Conservation (phyloP, 2,329 filamentous ascomycete species). For the Herpotrichia juniperi region DNA sequence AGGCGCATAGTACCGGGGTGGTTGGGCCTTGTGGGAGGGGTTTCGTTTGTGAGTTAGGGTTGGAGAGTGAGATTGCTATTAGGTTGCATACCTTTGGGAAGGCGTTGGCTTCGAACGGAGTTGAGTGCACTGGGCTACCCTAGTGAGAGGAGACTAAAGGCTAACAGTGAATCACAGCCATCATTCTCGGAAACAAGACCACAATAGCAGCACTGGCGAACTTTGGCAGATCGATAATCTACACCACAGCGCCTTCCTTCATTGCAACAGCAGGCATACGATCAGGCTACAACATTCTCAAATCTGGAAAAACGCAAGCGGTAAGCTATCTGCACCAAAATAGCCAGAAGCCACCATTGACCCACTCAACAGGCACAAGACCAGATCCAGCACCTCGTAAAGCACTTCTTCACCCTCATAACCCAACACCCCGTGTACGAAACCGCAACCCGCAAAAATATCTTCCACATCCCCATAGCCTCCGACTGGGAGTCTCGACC, state of each 20-base stretch:
- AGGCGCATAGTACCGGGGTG: slow-evolving; percentile 70
- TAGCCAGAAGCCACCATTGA: not conserved
- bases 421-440: not conserved
- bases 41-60: slow-evolving; percentile 53
- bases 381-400: not conserved
- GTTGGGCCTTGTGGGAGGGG: slow-evolving; percentile 63
- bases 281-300: slow-evolving; percentile 33
- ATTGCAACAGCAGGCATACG: slow-evolving; percentile 44
- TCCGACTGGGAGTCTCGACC: not conserved
- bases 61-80: slow-evolving; percentile 35
- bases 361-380: not conserved
- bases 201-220: slow-evolving; percentile 11
- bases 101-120: slow-evolving; percentile 29
- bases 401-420: not conserved
- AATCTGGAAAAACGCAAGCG: slow-evolving; percentile 4
- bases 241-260: slow-evolving; percentile 41
- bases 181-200: slow-evolving; percentile 22
- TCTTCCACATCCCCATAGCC: not conserved
- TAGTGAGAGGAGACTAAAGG: not conserved
- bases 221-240: slow-evolving; percentile 33
- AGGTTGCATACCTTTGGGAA: slow-evolving; percentile 34
- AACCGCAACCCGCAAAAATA: not conserved
- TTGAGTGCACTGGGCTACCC: slow-evolving; percentile 19
- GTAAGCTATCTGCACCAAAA: not conserved
- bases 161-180: slow-evolving; percentile 6